Evolutionary conservation across 1,284 basidiomycete species (phyloP).

Genomic region (Leccinum griseonigrum): DNA sequence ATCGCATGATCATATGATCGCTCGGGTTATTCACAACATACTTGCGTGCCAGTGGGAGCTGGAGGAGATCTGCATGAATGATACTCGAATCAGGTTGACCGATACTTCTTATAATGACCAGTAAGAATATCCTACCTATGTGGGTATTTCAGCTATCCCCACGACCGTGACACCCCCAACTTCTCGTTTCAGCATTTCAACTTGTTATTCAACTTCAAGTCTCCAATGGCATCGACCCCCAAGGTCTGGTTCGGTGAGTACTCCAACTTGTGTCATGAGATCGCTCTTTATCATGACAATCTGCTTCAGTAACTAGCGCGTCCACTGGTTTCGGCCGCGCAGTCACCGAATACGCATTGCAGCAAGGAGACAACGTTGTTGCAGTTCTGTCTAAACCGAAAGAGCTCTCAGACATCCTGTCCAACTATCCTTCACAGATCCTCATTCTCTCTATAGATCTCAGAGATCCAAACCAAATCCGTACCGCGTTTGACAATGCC

Average conservation of each 20-base stretch:
- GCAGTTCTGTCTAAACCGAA: conserved; percentile 22
- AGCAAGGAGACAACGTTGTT: conserved; percentile 25
- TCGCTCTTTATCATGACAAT: not conserved
- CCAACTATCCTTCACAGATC: conserved; percentile 36
- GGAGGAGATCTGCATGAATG: too few relatives aligned
- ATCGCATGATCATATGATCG: not conserved
- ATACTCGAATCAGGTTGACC: not conserved
- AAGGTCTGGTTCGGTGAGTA: conserved; percentile 30
- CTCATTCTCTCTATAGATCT: conserved; percentile 39
- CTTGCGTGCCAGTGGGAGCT: not conserved
- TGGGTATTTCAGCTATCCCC: not conserved
- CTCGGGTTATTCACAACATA: not conserved
- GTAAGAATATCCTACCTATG: not conserved
- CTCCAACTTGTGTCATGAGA: not conserved
- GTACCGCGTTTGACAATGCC: conserved; percentile 23
- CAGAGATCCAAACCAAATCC: conserved; percentile 16
- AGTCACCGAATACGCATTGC: conserved; percentile 24
- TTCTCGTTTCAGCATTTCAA: not conserved
- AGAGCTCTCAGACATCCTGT: conserved; percentile 17
- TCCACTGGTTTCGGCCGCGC: conserved; percentile 27
- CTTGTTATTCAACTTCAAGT: too few relatives aligned
- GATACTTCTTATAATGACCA: not conserved
- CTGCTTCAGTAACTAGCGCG: conserved; percentile 26
- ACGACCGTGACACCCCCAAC: not conserved
- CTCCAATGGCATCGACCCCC: conserved; percentile 7